Evolutionary conservation across 225 moss, liverwort and hornwort species (phyloP), one percentile per base, ranked within the genome.

Genomic region (Straminergon stramineum): DNA sequence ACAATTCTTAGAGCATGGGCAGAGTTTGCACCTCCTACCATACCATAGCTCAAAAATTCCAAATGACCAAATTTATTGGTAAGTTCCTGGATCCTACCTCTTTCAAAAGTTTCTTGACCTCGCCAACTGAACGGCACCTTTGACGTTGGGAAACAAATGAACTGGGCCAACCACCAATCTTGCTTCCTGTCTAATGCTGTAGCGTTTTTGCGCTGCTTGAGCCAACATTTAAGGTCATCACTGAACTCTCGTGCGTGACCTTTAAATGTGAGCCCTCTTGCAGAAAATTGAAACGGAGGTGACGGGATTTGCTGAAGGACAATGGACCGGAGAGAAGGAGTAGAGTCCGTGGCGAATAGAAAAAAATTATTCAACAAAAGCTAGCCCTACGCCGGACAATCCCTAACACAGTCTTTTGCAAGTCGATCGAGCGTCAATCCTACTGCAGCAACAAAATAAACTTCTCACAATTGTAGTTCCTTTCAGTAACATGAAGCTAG

Each of bases 261-360:
- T 13, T 19, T 76, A 27, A 51, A 51, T 27, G 12, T 76, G 10
- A n/a, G 75, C 45, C 75, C 37, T 19, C 23, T 35, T 37, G n/a
- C 13, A 35, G n/a, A 75, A 34, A 60, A 92, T 15, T 83, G 71
- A 51, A 92, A 88, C 11, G 80, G 81, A 62, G 77, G 83, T 39
- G 79, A 85, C n/a, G 28, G 77, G 65, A 87, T 90, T 23, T 15
- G 30, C 24, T 64, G 24, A 19, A 84, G 55, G 70, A 89, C 65
- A 32, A 89, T 66, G 41, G 89, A 83, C 80, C 87, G 43, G 17
- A 89, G 89, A 87, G 57, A 87, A 58, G 93, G 93, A 75, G 92
- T 94, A 83, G 95, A 92, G 88, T 94, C 91, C 93, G 92, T 96
- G 78, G 93, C 90, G 8, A 52, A 6, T 45, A 74, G 71, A 30